phyloP scores from a whole-genome alignment of 306 rosid genomes.

The Cucumis melo region DNA sequence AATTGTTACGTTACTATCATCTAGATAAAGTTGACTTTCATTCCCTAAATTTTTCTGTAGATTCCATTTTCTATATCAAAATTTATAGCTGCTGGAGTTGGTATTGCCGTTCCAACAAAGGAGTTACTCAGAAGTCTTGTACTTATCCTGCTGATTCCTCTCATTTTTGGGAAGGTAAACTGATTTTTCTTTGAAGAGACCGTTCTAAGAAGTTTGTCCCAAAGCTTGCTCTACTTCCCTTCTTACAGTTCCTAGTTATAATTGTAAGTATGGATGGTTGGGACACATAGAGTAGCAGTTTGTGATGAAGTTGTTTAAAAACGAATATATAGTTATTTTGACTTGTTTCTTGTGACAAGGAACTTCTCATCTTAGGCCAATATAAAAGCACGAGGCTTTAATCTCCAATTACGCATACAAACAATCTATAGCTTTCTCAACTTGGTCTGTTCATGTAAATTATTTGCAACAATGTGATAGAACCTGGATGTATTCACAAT shows the following conservation, averaged over 20 bases:
- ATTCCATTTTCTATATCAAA: slow-evolving; percentile 74
- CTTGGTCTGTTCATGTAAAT: not conserved
- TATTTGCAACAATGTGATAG: not conserved
- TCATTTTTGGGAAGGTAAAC: slow-evolving; percentile 79
- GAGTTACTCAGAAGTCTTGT: slow-evolving; percentile 70
- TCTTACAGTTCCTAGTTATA: not conserved
- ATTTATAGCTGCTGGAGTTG: slow-evolving; percentile 77
- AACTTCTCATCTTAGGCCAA: not conserved
- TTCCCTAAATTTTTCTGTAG: slow-evolving; percentile 35
- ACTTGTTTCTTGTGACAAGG: not conserved
- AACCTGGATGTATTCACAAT: too few species aligned
- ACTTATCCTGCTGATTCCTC: slow-evolving; percentile 56
- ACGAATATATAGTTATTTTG: not conserved
- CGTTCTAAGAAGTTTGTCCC: not conserved
- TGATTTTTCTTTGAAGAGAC: slow-evolving; percentile 2
- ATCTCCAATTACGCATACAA: not conserved
- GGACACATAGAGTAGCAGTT: not conserved
- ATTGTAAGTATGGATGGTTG: not conserved
- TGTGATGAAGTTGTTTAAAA: not conserved
- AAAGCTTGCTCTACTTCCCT: not conserved
- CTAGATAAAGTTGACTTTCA: not conserved
- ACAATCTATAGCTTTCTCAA: not conserved
- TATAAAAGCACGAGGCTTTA: not conserved
- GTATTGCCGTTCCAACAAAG: slow-evolving; percentile 65
- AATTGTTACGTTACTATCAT: not conserved